Evolutionary conservation across 495 filamentous ascomycete genomes (phyloP), one percentile per base, ranked within the genome.

Genomic region (Cryomyces minteri): DNA sequence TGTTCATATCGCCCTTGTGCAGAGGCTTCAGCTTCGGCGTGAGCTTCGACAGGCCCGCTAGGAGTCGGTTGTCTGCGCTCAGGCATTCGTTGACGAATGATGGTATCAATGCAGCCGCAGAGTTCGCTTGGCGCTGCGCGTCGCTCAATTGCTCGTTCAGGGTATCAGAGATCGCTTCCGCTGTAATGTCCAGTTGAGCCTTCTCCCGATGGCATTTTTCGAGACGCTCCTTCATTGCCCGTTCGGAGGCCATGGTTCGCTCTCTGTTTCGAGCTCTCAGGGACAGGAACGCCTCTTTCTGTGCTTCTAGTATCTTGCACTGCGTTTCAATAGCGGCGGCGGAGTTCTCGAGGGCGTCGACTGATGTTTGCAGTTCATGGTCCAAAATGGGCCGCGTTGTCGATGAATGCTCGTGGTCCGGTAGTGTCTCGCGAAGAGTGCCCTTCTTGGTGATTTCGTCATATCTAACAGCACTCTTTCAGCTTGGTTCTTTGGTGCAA

Each of bases 281-380:
- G 8, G 47, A 43, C 36, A 46, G 44, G 29, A 64, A 44, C 0
- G 60, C 60, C 45, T 54, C 44, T 37, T 57, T 57, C 43, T 64
- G 62, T 25, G 50, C 43, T 36, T 61, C 58, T 5, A 64, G 46
- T 18, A 55, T 44, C 40, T 50, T 51, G 43, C 49, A 57, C 39
- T 64, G 62, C 43, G 54, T 48, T 39, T 62, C 58, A 32, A 64
- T 62, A 0, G 55, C 52, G 6, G 51, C 52, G 4, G 58, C 60
- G 9, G 60, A 62, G 43, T 40, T 54, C 44, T 62, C 50, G 30
- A 64, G 39, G 8, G 57, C 50, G 11, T 42, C 48, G 32, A 64
- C 54, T 4, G 62, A 60, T 4, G 53, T 40, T 31, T 47, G 41
- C 12, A 63, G 41, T 11, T 63, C 58, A 5, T 51, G 43, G 42